These are phyloP conservation scores for Mimosa bimucronata DNA, from an alignment of 306 rosid genomes.

Conservation along the genomic window DNA sequence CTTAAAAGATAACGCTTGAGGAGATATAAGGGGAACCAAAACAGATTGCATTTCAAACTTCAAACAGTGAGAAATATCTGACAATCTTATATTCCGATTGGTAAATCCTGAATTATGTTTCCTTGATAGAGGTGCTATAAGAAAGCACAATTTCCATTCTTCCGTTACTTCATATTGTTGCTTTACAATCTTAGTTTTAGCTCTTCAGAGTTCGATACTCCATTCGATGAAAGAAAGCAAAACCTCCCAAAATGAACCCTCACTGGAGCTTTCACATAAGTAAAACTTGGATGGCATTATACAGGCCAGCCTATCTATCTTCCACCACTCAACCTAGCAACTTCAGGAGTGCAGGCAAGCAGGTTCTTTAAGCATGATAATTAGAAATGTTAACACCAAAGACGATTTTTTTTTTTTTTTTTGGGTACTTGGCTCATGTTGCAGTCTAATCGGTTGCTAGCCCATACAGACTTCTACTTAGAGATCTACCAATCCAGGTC, in stretches of 20 bases:
- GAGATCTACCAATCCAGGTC: too few species aligned
- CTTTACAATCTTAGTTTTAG: neutral
- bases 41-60: neutral
- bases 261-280: neutral
- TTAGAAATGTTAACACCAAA: too few species aligned
- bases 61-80: neutral
- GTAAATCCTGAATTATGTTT: neutral
- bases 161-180: neutral
- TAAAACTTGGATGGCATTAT: neutral
- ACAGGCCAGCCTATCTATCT: neutral
- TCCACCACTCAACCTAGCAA: too few species aligned
- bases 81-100: neutral
- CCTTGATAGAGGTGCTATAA: neutral
- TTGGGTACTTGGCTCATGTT: too few species aligned
- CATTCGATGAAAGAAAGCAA: neutral
- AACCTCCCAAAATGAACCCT: neutral
- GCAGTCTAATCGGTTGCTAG: too few species aligned
- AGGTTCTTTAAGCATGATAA: too few species aligned
- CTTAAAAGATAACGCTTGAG: neutral
- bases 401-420: too few species aligned
- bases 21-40: neutral
- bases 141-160: neutral
- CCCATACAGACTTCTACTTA: too few species aligned
- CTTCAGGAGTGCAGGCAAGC: too few species aligned
- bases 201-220: neutral